These are phyloP conservation scores for Fistulinella staudtii DNA, from an alignment of 1,284 basidiomycete species.

Conservation along the genomic window DNA sequence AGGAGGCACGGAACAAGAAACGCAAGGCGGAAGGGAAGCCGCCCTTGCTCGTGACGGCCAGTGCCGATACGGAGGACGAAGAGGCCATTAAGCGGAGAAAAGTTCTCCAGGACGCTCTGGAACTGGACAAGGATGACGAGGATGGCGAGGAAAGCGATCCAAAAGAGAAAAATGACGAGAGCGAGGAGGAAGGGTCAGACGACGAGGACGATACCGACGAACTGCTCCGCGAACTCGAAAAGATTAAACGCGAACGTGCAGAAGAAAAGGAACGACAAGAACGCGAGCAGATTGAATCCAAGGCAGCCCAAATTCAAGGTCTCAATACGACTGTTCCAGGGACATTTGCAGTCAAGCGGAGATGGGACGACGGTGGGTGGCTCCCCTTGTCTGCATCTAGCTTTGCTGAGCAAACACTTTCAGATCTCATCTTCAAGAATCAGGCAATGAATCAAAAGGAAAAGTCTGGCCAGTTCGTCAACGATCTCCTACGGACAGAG, in stretches of 20 bases:
- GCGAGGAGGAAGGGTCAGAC: constrained; percentile 33
- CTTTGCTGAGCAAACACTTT: background rate
- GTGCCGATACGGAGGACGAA: constrained; percentile 47
- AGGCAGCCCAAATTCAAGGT: constrained; percentile 63
- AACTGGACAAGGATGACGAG: constrained; percentile 81
- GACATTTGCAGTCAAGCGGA: constrained; percentile 85
- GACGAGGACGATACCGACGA: constrained; percentile 86
- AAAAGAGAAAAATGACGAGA: constrained; percentile 39
- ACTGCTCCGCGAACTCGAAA: constrained; percentile 87
- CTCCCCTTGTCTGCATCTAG: background rate
- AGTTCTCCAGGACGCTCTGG: constrained; percentile 77
- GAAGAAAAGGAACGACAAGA: constrained; percentile 87
- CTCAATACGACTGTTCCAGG: constrained; percentile 75
- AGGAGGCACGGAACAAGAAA: constrained; percentile 82
- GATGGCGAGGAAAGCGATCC: constrained; percentile 49
- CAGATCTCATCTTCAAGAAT: constrained; percentile 96
- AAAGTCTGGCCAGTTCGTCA: constrained; percentile 83
- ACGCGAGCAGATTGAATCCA: constrained; percentile 64
- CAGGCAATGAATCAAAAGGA: constrained; percentile 71
- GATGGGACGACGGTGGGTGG: constrained; percentile 87
- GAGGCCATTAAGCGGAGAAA: constrained; percentile 74
- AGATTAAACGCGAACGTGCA: constrained; percentile 91
- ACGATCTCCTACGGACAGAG: constrained; percentile 87
- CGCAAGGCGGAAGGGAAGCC: constrained; percentile 78
- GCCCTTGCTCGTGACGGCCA: constrained; percentile 33